These are phyloP conservation scores for Gaeumannomyces tritici DNA, from an alignment of 2,329 filamentous ascomycete genomes.

Conservation along the genomic window DNA sequence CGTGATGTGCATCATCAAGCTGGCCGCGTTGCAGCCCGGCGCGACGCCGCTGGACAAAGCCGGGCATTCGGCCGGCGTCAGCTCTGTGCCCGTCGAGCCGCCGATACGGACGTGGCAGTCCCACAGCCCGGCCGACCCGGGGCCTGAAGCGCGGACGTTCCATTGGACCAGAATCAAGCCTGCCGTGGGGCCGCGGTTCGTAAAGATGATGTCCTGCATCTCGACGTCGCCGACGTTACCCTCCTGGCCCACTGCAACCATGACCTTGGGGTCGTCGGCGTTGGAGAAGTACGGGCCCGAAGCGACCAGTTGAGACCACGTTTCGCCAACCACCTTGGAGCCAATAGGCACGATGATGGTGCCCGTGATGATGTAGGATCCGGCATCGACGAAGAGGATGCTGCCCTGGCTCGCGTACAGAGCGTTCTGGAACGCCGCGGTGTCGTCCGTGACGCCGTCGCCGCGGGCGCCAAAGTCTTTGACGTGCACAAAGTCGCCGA, in stretches of 20 bases:
- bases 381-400: conserved; percentile 18
- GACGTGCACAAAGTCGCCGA: conserved; percentile 8
- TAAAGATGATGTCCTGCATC: conserved; percentile 58
- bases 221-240: conserved; percentile 55
- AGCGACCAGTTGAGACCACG: conserved; percentile 60
- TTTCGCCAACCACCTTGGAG: conserved; percentile 59
- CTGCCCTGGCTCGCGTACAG: conserved; percentile 27
- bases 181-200: conserved; percentile 35
- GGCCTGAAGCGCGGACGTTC: conserved; percentile 50
- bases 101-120: conserved; percentile 64
- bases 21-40: conserved; percentile 18
- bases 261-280: conserved; percentile 44
- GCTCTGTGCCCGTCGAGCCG: conserved; percentile 53
- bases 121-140: conserved; percentile 54
- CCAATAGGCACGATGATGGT: conserved; percentile 46
- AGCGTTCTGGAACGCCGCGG: conserved; percentile 34
- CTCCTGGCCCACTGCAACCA: conserved; percentile 52
- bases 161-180: conserved; percentile 63
- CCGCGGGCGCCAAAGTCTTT: conserved; percentile 27
- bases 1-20: conserved; percentile 33
- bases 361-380: conserved; percentile 27
- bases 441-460: conserved; percentile 15
- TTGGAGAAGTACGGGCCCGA: conserved; percentile 42
- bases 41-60: conserved; percentile 42
- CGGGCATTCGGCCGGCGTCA: conserved; percentile 52